Percentiles rank a stretch among this genome's conserved stretches.
Conservation (phyloP, 2,329 filamentous ascomycete genomes). For the Aspergillus sp. region DNA sequence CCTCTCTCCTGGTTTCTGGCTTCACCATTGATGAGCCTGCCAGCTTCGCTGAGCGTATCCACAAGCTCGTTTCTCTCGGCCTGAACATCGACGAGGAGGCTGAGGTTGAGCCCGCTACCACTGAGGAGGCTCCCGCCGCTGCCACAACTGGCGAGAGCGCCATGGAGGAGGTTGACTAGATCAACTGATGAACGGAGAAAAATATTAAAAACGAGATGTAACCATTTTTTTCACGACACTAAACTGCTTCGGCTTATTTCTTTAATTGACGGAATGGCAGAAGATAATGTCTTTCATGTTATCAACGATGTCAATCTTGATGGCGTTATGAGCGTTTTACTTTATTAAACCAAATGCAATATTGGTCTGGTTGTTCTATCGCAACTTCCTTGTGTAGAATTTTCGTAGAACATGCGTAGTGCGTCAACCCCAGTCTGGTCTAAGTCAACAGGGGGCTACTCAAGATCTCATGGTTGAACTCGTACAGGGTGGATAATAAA, state of each 20-base stretch:
- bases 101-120: conserved; percentile 63
- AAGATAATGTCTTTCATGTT: conserved; percentile 15
- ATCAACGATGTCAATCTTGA: conserved; percentile 18
- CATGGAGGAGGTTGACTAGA: conserved; percentile 99
- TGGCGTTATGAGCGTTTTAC: conserved; percentile 28
- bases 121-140: conserved; percentile 60
- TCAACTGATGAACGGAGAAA: conserved; percentile 13
- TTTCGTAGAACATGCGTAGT: too few relatives aligned
- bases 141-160: conserved; percentile 78
- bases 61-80: conserved; percentile 98
- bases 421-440: too few relatives aligned
- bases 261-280: conserved; percentile 19
- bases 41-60: conserved; percentile 96
- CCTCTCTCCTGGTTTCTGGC: conserved; percentile 94
- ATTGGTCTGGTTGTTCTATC: conserved; percentile 11
- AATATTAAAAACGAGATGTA: conserved; percentile 14
- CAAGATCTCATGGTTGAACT: too few relatives aligned
- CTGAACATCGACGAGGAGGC: conserved; percentile 96
- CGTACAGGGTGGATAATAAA: too few relatives aligned
- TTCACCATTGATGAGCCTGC: conserved; percentile 99
- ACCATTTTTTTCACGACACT: conserved; percentile 17
- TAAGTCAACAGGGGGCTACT: too few relatives aligned
- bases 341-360: conserved; percentile 16
- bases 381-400: background rate
- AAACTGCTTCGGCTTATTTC: conserved; percentile 17